Percentiles rank a stretch among this genome's conserved stretches.
phyloP scores from a whole-genome alignment of 495 filamentous ascomycete genomes.

The Pyrenula aspistea region DNA sequence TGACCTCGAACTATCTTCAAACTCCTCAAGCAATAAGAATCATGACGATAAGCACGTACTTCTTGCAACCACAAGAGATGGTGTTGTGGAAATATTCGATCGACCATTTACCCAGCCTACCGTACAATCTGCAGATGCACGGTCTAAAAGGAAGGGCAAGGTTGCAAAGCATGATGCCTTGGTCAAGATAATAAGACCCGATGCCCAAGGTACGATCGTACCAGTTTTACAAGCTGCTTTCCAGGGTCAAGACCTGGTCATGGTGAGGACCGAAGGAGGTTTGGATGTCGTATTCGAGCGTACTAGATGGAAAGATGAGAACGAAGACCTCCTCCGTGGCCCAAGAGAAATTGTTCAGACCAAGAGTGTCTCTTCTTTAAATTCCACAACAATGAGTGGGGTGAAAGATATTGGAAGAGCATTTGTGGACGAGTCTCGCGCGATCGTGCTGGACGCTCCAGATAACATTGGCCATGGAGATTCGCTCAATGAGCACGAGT shows the following conservation, averaged over 20 bases:
- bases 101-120: slow-evolving; percentile 35
- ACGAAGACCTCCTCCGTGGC: slow-evolving; percentile 33
- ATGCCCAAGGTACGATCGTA: slow-evolving; percentile 26
- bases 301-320: slow-evolving; percentile 35
- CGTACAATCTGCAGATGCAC: slow-evolving; percentile 12
- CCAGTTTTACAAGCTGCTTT: slow-evolving; percentile 33
- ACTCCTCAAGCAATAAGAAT: slow-evolving; percentile 1
- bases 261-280: slow-evolving; percentile 45
- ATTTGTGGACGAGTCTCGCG: slow-evolving; percentile 62
- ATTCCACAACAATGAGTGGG: slow-evolving; percentile 39
- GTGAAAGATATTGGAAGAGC: slow-evolving; percentile 45
- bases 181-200: slow-evolving; percentile 37
- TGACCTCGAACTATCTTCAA: slow-evolving; percentile 17
- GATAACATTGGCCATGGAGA: background rate
- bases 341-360: slow-evolving; percentile 30
- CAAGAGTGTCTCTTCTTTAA: slow-evolving; percentile 30
- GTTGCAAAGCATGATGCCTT: slow-evolving; percentile 35
- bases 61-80: slow-evolving; percentile 39
- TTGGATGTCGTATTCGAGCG: slow-evolving; percentile 44
- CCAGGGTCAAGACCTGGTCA: slow-evolving; percentile 32
- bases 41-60: slow-evolving; percentile 29
- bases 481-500: background rate
- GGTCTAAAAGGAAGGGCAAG: slow-evolving; percentile 34
- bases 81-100: slow-evolving; percentile 43
- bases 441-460: slow-evolving; percentile 35